Evolutionary conservation across 148 eudicot genomes (phyloP).

Genomic region (Mesembryanthemum crystallinum): DNA sequence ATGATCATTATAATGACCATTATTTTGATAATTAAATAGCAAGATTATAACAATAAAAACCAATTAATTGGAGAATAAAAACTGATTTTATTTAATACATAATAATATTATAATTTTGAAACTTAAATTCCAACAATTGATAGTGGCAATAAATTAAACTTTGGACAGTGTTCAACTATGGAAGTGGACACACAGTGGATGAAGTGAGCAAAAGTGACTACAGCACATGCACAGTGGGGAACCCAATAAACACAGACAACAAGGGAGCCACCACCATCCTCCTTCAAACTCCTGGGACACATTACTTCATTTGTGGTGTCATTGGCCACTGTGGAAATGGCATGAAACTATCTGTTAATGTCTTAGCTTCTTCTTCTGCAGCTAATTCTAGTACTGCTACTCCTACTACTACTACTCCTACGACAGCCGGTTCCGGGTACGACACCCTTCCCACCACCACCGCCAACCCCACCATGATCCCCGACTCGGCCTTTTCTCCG

Average conservation of each 20-base stretch:
- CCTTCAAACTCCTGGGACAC: slow-evolving; percentile 68
- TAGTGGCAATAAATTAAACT: too few species aligned
- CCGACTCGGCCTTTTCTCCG: slow-evolving; percentile 34
- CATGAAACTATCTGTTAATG: slow-evolving; percentile 75
- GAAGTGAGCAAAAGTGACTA: slow-evolving; percentile 72
- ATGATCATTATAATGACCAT: too few species aligned
- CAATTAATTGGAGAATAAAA: too few species aligned
- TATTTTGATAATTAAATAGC: too few species aligned
- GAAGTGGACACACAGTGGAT: slow-evolving; percentile 67
- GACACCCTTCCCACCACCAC: slow-evolving; percentile 16
- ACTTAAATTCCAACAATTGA: too few species aligned
- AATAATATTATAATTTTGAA: too few species aligned
- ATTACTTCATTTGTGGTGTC: slow-evolving; percentile 68
- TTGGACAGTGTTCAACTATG: slow-evolving; percentile 63
- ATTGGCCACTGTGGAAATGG: slow-evolving; percentile 73
- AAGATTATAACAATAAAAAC: too few species aligned
- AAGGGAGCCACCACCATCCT: slow-evolving; percentile 57
- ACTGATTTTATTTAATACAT: too few species aligned
- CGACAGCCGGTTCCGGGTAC: slow-evolving; percentile 11
- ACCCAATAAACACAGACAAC: slow-evolving; percentile 58
- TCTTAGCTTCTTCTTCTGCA: slow-evolving; percentile 27
- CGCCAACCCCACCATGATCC: slow-evolving; percentile 20
- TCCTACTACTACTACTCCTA: slow-evolving; percentile 9
- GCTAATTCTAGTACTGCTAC: slow-evolving; percentile 14
- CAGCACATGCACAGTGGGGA: slow-evolving; percentile 52